phyloP scores from a whole-genome alignment of 2,329 filamentous ascomycete species.

The Aspergillus sp. region DNA sequence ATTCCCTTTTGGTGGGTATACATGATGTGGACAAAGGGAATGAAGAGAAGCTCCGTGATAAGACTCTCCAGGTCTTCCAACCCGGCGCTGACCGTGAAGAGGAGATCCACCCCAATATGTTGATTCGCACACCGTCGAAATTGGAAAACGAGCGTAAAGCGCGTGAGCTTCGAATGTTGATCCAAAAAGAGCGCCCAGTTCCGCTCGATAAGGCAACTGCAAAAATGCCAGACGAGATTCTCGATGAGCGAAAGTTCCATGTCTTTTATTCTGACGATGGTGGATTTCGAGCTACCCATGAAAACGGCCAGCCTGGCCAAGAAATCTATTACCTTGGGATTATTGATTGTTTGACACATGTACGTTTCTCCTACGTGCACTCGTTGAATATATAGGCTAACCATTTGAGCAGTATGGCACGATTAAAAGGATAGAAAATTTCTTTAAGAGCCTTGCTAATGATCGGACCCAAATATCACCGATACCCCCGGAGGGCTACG shows the following conservation, averaged over 20 bases:
- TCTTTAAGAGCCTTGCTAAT: constrained; percentile 89
- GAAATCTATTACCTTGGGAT: constrained; percentile 98
- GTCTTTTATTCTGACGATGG: constrained; percentile 94
- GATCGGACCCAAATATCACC: constrained; percentile 89
- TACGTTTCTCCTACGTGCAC: constrained; percentile 53
- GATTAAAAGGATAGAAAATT: constrained; percentile 92
- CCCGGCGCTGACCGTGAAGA: constrained; percentile 72
- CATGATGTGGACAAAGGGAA: constrained; percentile 90
- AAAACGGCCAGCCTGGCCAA: constrained; percentile 78
- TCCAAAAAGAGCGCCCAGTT: constrained; percentile 90
- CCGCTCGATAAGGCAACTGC: constrained; percentile 80
- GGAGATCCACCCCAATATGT: constrained; percentile 61
- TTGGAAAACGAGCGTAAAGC: constrained; percentile 89
- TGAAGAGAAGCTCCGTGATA: constrained; percentile 86
- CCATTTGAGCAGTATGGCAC: constrained; percentile 71
- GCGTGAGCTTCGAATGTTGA: constrained; percentile 83
- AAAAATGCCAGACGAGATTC: constrained; percentile 87
- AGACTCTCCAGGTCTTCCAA: constrained; percentile 91
- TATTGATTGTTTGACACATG: constrained; percentile 96
- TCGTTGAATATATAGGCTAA: neutral
- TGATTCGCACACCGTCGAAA: constrained; percentile 89
- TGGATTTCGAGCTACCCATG: constrained; percentile 88
- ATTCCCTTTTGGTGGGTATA: constrained; percentile 90
- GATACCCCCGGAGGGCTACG: constrained; percentile 84
- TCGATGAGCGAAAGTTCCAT: constrained; percentile 71